These are phyloP conservation scores for Bipolaris bicolor DNA, from an alignment of 2,329 filamentous ascomycete species.

Conservation along the genomic window DNA sequence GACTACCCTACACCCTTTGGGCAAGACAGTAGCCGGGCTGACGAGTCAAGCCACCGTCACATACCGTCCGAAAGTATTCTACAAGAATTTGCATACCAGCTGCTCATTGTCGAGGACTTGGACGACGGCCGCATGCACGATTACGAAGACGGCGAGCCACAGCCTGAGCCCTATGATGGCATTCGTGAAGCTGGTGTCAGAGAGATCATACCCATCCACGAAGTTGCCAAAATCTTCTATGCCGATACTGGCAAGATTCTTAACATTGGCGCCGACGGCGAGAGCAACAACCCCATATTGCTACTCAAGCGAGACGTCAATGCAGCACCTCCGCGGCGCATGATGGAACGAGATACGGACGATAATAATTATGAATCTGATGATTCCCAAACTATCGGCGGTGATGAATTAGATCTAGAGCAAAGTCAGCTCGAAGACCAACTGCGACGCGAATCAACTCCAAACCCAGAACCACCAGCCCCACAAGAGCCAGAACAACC, in stretches of 20 bases:
- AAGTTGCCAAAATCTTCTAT: constrained; percentile 91
- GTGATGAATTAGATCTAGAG: constrained; percentile 40
- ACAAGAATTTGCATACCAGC: constrained; percentile 77
- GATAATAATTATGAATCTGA: constrained; percentile 44
- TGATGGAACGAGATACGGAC: constrained; percentile 55
- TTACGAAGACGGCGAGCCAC: constrained; percentile 64
- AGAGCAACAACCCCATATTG: constrained; percentile 74
- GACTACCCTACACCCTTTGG: constrained; percentile 47
- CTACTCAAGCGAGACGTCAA: constrained; percentile 74
- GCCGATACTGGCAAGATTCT: constrained; percentile 88
- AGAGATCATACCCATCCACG: constrained; percentile 71
- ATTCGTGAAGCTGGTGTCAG: constrained; percentile 68
- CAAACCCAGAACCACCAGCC: constrained; percentile 14
- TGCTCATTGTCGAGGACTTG: constrained; percentile 83
- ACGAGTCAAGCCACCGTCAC: constrained; percentile 30
- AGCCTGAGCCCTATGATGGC: constrained; percentile 66
- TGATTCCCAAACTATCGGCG: constrained; percentile 47
- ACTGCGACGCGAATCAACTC: constrained; percentile 51
- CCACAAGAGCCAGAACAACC: constrained; percentile 19
- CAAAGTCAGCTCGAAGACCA: constrained; percentile 56
- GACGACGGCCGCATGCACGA: constrained; percentile 73
- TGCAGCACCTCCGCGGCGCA: constrained; percentile 65
- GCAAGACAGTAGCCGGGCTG: constrained; percentile 15
- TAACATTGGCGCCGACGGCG: constrained; percentile 75
- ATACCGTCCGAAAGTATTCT: constrained; percentile 54